phyloP scores from a whole-genome alignment of 1,139 yeast species.

The Kodamaea ohmeri region DNA sequence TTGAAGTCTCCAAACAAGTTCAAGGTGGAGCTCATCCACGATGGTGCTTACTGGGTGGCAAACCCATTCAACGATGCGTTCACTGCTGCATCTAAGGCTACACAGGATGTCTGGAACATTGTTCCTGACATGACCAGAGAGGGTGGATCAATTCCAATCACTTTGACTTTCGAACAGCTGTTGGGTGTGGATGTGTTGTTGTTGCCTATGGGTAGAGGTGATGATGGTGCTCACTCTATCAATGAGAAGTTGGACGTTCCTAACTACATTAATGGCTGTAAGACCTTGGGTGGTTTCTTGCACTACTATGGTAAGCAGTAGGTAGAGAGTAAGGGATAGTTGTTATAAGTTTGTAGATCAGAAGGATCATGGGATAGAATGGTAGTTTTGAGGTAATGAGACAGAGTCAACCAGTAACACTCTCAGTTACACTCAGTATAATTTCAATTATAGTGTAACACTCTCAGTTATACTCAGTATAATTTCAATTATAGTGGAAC shows the following conservation, averaged over 20 bases:
- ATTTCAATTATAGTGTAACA: no score
- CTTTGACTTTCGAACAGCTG: slow-evolving; percentile 84
- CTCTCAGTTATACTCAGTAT: no score
- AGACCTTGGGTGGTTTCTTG: slow-evolving; percentile 89
- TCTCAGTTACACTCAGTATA: no score
- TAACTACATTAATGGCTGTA: slow-evolving; percentile 91
- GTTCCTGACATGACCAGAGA: slow-evolving; percentile 97
- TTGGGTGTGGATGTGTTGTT: slow-evolving; percentile 81
- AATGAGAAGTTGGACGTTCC: slow-evolving; percentile 88
- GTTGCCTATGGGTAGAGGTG: slow-evolving; percentile 98
- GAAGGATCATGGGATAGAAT: no score
- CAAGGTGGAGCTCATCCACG: slow-evolving; percentile 79
- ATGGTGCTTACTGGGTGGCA: slow-evolving; percentile 94
- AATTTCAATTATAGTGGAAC: no score
- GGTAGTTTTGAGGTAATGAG: not conserved
- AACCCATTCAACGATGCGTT: slow-evolving; percentile 92
- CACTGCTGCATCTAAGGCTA: slow-evolving; percentile 92
- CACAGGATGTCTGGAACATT: slow-evolving; percentile 89
- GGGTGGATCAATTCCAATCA: slow-evolving; percentile 97
- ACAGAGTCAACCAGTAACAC: no score
- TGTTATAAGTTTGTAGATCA: no score
- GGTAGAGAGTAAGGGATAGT: not conserved
- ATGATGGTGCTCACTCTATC: slow-evolving; percentile 98
- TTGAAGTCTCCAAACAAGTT: slow-evolving; percentile 74
- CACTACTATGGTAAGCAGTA: slow-evolving; percentile 67